Conservation (phyloP, 2,329 filamentous ascomycete genomes). For the Pseudonectria foliicola region DNA sequence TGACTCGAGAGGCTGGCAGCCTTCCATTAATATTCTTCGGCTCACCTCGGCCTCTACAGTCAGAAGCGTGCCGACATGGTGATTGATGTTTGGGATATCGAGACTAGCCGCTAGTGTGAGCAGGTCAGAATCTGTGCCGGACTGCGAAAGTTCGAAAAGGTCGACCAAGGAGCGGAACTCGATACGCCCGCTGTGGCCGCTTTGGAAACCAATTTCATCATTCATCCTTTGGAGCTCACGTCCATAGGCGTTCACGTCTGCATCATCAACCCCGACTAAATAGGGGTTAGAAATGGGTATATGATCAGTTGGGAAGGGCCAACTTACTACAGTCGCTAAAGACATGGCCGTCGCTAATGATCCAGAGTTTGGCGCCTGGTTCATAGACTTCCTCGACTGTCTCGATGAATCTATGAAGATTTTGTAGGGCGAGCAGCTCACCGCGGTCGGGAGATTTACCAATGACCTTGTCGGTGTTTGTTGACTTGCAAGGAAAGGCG, state of each 20-base stretch:
- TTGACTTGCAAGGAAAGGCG: slow-evolving; percentile 34
- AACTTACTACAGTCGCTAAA: slow-evolving; percentile 34
- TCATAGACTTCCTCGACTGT: slow-evolving; percentile 24
- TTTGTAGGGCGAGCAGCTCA: slow-evolving; percentile 26
- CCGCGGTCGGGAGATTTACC: slow-evolving; percentile 27
- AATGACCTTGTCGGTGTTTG: slow-evolving; percentile 27
- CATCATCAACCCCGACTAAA: slow-evolving; percentile 35
- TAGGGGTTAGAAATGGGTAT: too few species aligned
- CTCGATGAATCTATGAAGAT: slow-evolving; percentile 23
- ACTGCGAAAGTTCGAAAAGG: slow-evolving; percentile 30
- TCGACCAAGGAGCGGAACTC: slow-evolving; percentile 23
- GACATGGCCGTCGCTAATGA: slow-evolving; percentile 34
- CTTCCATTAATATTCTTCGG: slow-evolving; percentile 27
- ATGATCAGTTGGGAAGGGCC: too few species aligned
- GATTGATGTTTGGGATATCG: slow-evolving; percentile 30
- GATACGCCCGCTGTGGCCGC: slow-evolving; percentile 17
- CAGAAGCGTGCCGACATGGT: slow-evolving; percentile 17
- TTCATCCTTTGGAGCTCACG: slow-evolving; percentile 31
- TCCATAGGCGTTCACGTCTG: slow-evolving; percentile 33
- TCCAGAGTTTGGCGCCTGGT: slow-evolving; percentile 28
- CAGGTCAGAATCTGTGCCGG: slow-evolving; percentile 10
- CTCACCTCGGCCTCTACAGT: slow-evolving; percentile 23
- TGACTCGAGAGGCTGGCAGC: slow-evolving; percentile 26
- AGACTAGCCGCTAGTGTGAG: background rate
- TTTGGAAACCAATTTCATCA: slow-evolving; percentile 16